A percentile compares a stretch with the other conserved stretches of the same genome.
Conservation (phyloP, 192 early-diverging fungal species). For the Podila epicladia region DNA sequence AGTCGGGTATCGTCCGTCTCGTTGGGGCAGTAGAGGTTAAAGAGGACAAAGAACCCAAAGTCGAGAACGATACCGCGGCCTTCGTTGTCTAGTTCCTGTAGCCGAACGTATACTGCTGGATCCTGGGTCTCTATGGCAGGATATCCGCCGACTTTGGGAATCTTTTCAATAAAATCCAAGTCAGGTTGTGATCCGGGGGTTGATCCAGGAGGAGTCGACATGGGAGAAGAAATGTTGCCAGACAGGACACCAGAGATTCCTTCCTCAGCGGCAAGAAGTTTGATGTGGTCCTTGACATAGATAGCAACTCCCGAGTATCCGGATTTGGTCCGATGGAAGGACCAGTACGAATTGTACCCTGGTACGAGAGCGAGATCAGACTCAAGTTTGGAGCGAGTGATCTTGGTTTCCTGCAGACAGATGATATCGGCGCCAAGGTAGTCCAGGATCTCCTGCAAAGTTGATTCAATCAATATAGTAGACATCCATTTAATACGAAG, state of each 20-base stretch:
- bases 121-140: constrained; percentile 5
- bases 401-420: constrained; percentile 86
- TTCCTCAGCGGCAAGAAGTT: constrained; percentile 71
- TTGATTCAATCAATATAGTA: background rate
- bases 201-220: background rate
- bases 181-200: background rate
- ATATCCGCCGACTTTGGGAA: constrained; percentile 21
- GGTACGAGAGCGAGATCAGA: constrained; percentile 68
- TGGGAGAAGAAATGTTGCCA: background rate
- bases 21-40: constrained; percentile 79
- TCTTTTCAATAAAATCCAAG: background rate
- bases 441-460: constrained; percentile 52
- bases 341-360: constrained; percentile 80
- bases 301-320: constrained; percentile 81
- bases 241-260: constrained; percentile 69
- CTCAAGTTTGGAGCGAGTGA: constrained; percentile 63
- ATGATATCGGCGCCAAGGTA: constrained; percentile 65
- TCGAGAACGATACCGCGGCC: constrained; percentile 78
- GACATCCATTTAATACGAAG: too few species aligned
- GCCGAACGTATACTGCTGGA: constrained; percentile 6
- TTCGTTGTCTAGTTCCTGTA: constrained; percentile 70
- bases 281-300: constrained; percentile 63
- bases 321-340: constrained; percentile 61
- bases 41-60: constrained; percentile 77
- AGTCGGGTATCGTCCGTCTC: constrained; percentile 58